Percentiles rank a stretch among this genome's conserved stretches.
Conservation (phyloP, 352 stramenopile genomes). For the Pythium dissotocum region DNA sequence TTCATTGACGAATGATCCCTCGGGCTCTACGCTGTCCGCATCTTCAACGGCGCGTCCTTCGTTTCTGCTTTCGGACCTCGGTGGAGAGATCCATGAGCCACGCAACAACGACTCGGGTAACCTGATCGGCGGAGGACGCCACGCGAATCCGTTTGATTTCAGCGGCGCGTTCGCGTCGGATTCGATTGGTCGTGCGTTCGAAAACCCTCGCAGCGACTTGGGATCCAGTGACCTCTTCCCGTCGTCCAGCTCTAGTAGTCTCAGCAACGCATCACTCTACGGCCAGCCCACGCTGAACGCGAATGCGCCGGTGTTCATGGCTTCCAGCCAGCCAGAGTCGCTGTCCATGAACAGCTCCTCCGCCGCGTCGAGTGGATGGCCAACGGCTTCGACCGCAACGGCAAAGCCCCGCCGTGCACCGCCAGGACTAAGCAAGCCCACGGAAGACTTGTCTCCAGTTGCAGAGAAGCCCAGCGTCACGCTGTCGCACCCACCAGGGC, state of each 20-base stretch:
- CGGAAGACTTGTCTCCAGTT: not conserved
- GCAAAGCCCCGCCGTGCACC: constrained; percentile 43
- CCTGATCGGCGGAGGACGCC: constrained; percentile 12
- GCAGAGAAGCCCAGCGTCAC: not conserved
- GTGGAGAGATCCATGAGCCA: constrained; percentile 54
- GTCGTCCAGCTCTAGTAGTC: not conserved
- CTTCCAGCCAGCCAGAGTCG: constrained; percentile 10
- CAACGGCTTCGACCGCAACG: constrained; percentile 7
- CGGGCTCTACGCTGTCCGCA: not conserved
- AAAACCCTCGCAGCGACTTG: not conserved
- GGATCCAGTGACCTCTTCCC: constrained; percentile 18
- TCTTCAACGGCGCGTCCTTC: not conserved
- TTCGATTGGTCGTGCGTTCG: constrained; percentile 8
- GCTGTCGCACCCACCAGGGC: constrained; percentile 17
- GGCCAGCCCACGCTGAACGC: constrained; percentile 22
- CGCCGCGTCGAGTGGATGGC: constrained; percentile 16
- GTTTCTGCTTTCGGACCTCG: constrained; percentile 50
- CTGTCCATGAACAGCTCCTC: constrained; percentile 18
- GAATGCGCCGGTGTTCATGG: constrained; percentile 28
- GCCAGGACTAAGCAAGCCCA: constrained; percentile 42
- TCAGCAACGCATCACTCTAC: constrained; percentile 9
- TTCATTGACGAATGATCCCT: constrained; percentile 32
- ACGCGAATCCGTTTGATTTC: constrained; percentile 36
- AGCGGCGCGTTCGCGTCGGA: constrained; percentile 32
- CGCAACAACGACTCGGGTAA: constrained; percentile 21